Conservation (phyloP, 805 yeast genomes). For the Wickerhamomyces alni region DNA sequence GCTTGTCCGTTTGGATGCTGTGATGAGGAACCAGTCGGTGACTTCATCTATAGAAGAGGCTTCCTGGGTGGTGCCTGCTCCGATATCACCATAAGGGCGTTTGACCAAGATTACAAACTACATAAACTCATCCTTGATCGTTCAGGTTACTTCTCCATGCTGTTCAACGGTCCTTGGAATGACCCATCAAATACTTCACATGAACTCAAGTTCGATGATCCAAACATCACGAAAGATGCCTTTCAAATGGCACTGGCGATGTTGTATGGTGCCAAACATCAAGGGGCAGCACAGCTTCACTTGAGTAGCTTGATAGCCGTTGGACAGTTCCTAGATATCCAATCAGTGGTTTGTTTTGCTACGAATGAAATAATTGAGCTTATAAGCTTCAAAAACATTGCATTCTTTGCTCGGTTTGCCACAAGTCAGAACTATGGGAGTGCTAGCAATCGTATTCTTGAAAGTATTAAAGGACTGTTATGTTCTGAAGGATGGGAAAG, state of each 20-base stretch:
- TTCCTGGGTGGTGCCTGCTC: conserved; percentile 40
- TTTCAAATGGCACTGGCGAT: conserved; percentile 43
- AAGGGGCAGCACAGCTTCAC: conserved; percentile 27
- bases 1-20: conserved; percentile 26
- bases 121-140: conserved; percentile 41
- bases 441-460: conserved; percentile 39
- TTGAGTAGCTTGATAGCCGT: conserved; percentile 40
- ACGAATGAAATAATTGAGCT: conserved; percentile 32
- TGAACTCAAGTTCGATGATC: conserved; percentile 34
- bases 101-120: conserved; percentile 36
- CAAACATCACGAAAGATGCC: conserved; percentile 35
- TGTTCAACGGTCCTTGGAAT: conserved; percentile 41
- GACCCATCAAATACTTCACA: conserved; percentile 18
- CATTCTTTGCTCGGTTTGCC: conserved; percentile 36
- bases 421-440: conserved; percentile 36
- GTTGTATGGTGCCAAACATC: conserved; percentile 38
- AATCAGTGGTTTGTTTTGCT: conserved; percentile 37
- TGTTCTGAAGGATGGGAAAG: conserved; percentile 45
- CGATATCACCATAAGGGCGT: conserved; percentile 43
- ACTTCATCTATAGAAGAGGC: conserved; percentile 33
- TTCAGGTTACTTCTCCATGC: conserved; percentile 40
- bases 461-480: conserved; percentile 39
- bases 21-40: conserved; percentile 16
- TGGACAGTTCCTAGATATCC: conserved; percentile 44
- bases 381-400: conserved; percentile 31